Evolutionary conservation across 2,329 filamentous ascomycete genomes (phyloP).

Genomic region (Hypoxylon sp.): DNA sequence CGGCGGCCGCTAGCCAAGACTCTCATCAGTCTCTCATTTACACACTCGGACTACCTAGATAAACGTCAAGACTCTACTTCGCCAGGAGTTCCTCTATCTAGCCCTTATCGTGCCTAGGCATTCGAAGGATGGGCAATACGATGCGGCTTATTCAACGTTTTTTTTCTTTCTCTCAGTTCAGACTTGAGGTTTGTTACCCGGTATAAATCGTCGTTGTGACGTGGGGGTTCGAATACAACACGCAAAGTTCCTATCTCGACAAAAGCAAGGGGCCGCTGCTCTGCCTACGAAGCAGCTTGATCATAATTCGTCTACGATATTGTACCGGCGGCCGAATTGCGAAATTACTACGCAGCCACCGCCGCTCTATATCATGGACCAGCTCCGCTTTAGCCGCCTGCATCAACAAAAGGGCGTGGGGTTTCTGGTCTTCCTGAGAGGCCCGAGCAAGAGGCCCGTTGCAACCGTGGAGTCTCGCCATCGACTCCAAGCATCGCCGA

Average conservation of each 20-base stretch:
- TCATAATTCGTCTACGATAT: constrained; percentile 1
- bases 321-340: constrained; percentile 7
- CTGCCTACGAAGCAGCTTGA: constrained; percentile 10
- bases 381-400: constrained; percentile 35
- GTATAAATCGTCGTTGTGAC: too few species aligned
- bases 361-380: constrained; percentile 26
- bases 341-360: constrained; percentile 24
- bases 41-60: too few species aligned
- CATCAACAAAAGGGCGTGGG: constrained; percentile 24
- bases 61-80: neutral
- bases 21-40: neutral
- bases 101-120: neutral
- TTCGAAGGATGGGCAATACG: constrained; percentile 14
- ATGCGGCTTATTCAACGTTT: constrained; percentile 13
- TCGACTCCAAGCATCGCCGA: constrained; percentile 28
- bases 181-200: too few species aligned
- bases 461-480: constrained; percentile 21
- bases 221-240: constrained; percentile 14
- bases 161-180: too few species aligned
- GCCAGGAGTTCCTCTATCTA: constrained; percentile 9
- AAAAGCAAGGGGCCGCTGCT: constrained; percentile 13
- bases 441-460: constrained; percentile 25
- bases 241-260: neutral
- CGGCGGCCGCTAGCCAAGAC: constrained; percentile 33
- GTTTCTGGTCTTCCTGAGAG: constrained; percentile 22